These are phyloP conservation scores for Sclerotinia nivalis DNA, from an alignment of 2,329 filamentous ascomycete species.

Conservation along the genomic window DNA sequence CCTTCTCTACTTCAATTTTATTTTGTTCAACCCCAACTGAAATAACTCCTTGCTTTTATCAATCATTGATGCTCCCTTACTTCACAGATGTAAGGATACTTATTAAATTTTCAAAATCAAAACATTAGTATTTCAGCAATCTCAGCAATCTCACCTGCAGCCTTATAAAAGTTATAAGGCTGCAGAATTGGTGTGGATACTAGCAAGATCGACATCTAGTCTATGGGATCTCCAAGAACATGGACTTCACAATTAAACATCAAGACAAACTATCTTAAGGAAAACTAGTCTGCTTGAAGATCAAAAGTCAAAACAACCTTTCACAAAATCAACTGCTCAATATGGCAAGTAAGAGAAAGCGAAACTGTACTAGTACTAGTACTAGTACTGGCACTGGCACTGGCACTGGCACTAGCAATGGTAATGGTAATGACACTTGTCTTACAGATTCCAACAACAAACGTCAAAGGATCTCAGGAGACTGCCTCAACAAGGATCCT, in stretches of 20 bases:
- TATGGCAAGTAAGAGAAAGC: constrained; percentile 42
- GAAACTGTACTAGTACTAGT: constrained; percentile 31
- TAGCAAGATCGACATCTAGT: constrained; percentile 8
- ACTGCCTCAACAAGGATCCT: constrained; percentile 26
- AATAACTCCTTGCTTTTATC: constrained; percentile 13
- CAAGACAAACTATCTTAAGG: not conserved
- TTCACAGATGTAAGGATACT: not conserved
- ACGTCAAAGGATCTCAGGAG: constrained; percentile 34
- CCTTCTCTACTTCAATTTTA: not conserved
- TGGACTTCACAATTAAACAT: not conserved
- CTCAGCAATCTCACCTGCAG: not conserved
- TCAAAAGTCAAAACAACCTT: not conserved
- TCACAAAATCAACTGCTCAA: not conserved
- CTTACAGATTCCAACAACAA: constrained; percentile 35
- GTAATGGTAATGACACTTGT: constrained; percentile 18
- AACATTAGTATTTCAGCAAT: not conserved
- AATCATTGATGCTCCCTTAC: constrained; percentile 1
- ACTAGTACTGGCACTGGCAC: not conserved
- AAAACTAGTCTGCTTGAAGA: not conserved
- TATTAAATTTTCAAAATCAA: not conserved
- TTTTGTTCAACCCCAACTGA: constrained; percentile 9
- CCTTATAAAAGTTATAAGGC: constrained; percentile 2
- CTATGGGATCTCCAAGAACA: not conserved
- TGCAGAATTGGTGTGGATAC: constrained; percentile 5
- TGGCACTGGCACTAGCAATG: not conserved